These are phyloP conservation scores for Platanthera zijinensis DNA, from an alignment of 106 monocot species.

Conservation along the genomic window DNA sequence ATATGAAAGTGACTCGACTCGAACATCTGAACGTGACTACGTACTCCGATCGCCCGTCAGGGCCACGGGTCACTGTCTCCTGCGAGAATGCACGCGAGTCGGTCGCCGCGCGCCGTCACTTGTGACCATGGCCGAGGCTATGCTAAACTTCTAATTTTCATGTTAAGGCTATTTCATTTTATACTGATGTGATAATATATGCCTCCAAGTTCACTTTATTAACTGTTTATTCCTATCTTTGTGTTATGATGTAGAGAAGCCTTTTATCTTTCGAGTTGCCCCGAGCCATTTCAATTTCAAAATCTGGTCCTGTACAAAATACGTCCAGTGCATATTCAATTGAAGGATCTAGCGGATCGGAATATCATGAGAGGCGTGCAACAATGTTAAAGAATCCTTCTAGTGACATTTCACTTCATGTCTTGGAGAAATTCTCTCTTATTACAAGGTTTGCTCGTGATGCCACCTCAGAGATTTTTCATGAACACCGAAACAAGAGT, in stretches of 20 bases:
- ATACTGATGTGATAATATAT: not conserved
- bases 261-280: conserved; percentile 74
- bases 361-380: conserved; percentile 32
- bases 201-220: not conserved
- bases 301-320: conserved; percentile 24
- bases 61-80: too few species aligned
- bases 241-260: conserved; percentile 46
- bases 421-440: conserved; percentile 87
- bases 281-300: conserved; percentile 45
- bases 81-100: too few species aligned
- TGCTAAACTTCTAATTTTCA: not conserved
- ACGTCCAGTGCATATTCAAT: conserved; percentile 24
- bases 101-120: too few species aligned
- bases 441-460: conserved; percentile 91
- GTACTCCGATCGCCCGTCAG: too few species aligned
- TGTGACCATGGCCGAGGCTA: not conserved
- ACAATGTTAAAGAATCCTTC: conserved; percentile 58
- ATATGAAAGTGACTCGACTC: too few species aligned
- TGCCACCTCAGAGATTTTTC: conserved; percentile 67
- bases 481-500: conserved; percentile 44
- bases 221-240: not conserved
- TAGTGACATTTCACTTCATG: conserved; percentile 77
- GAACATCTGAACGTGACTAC: too few species aligned
- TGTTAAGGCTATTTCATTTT: not conserved
- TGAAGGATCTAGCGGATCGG: conserved; percentile 36